Evolutionary conservation across 306 rosid genomes (phyloP), one percentile per base, ranked within the genome.

Genomic region (Cyclanthera cordifolia): DNA sequence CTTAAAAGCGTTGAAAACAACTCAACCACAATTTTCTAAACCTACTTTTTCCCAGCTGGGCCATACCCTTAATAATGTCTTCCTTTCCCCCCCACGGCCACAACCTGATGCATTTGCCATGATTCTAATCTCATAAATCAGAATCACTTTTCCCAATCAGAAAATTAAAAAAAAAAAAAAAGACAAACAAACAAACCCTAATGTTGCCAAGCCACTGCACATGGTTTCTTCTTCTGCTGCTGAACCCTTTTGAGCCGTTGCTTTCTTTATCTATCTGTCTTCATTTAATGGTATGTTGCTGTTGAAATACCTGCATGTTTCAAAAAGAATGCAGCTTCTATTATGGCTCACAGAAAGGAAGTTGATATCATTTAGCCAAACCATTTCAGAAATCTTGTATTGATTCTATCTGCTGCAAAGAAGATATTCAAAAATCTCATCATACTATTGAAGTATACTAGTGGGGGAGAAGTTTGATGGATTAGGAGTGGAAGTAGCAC

Each of bases 81-180:
- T 37, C 43, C 43, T 37, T n/a, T n/a, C n/a, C n/a, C 25, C 68
- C 67, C 50, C 68, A 61, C 68, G 50, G 68, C 50, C 68, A 61
- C 68, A 61, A 61, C 49, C 41, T 61, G 68, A 61, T 37, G 20
- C 25, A 34, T 34, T 9, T n/a, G 67, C 68, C 50, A 61, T 61
- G n/a, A 60, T 60, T 60, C 49, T 60, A 28, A 34, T 60, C 49
- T 60, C 67, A 60, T 60, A 60, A 61, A 61, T 61, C 50, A 61
- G 68, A 37, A 20, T 61, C 68, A 61, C 68, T 61, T 61, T 61
- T 47, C 50, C 50, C 68, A 39, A 34, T 37, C 68, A 61, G 50
- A 61, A 11, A 5, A 34, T n/a, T n/a, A n/a, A n/a, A n/a, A n/a
- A n/a, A n/a, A n/a, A n/a, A n/a, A n/a, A n/a, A n/a, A n/a, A n/a